Percentiles rank a stretch among this genome's conserved stretches.
These are phyloP conservation scores for Magnusiomyces clavatus DNA, from an alignment of 1,139 yeast genomes.

Conservation along the genomic window DNA sequence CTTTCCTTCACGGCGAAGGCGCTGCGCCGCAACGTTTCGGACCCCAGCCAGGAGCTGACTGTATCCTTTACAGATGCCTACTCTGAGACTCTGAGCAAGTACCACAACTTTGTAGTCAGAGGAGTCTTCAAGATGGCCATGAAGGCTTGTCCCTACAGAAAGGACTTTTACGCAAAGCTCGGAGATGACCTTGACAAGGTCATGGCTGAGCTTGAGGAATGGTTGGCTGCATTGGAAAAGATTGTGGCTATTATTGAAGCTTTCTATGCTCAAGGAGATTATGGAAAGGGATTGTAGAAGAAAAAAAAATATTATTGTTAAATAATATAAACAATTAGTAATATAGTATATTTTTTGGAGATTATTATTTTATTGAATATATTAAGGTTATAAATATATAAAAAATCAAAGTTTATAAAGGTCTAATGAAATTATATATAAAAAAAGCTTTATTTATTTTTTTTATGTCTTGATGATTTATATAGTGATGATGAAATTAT, in stretches of 20 bases:
- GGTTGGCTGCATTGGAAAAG: conserved; percentile 72
- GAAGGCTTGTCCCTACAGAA: conserved; percentile 93
- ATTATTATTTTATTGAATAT: background rate
- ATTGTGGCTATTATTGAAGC: conserved; percentile 67
- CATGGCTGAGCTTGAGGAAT: conserved; percentile 50
- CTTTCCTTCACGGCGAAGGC: conserved; percentile 85
- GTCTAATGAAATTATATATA: too few species aligned
- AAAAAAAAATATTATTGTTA: background rate
- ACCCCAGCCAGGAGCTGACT: conserved; percentile 57
- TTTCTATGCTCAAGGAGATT: conserved; percentile 72
- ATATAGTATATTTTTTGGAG: too few species aligned
- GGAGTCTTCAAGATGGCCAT: conserved; percentile 89
- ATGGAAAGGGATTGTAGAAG: conserved; percentile 73
- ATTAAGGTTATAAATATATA: too few species aligned
- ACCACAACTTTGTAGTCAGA: conserved; percentile 73
- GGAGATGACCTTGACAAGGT: conserved; percentile 56
- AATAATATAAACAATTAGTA: background rate
- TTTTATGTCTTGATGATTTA: too few species aligned
- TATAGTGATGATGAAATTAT: too few species aligned
- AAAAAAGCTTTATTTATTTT: too few species aligned
- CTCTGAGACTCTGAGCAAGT: conserved; percentile 66
- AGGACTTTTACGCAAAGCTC: conserved; percentile 72
- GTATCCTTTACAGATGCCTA: conserved; percentile 80
- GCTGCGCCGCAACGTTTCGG: conserved; percentile 65
- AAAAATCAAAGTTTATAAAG: too few species aligned